phyloP scores from a whole-genome alignment of 441 rosid genomes.

The Arabidopsis lyrata region DNA sequence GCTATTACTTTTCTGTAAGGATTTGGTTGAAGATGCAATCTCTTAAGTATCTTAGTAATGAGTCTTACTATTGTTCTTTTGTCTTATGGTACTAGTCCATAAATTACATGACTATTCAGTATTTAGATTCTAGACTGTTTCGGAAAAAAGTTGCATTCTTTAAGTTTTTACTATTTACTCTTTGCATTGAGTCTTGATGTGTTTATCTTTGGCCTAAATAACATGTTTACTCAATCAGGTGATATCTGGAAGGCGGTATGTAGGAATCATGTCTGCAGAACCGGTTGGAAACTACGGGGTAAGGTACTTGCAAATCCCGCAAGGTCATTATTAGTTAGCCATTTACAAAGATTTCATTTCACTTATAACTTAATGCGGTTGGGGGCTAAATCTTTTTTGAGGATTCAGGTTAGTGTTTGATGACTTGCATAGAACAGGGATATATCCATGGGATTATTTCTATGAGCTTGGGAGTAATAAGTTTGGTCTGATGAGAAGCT shows the following conservation, averaged over 20 bases:
- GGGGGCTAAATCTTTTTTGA: constrained; percentile 19
- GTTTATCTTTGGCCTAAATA: constrained; percentile 9
- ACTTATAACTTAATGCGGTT: neutral
- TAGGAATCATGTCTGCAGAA: constrained; percentile 94
- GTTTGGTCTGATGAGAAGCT: constrained; percentile 77
- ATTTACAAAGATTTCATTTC: too few species aligned
- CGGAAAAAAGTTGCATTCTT: neutral
- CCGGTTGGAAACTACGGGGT: constrained; percentile 97
- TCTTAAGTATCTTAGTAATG: neutral
- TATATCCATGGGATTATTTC: constrained; percentile 90
- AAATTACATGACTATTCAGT: neutral
- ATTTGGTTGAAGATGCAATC: neutral
- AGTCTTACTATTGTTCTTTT: constrained; percentile 1
- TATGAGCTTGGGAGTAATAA: constrained; percentile 84
- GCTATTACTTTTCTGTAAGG: neutral
- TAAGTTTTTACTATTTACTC: neutral
- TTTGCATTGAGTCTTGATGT: constrained; percentile 1
- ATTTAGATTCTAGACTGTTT: neutral
- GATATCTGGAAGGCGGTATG: constrained; percentile 85
- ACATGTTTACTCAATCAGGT: constrained; percentile 54
- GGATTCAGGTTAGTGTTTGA: constrained; percentile 80
- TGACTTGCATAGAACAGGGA: constrained; percentile 93
- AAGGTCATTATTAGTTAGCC: too few species aligned
- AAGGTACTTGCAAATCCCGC: constrained; percentile 55
- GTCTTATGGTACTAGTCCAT: neutral